Evolutionary conservation across 257 asterid genomes (phyloP).

Genomic region (Ehretia macrophylla): DNA sequence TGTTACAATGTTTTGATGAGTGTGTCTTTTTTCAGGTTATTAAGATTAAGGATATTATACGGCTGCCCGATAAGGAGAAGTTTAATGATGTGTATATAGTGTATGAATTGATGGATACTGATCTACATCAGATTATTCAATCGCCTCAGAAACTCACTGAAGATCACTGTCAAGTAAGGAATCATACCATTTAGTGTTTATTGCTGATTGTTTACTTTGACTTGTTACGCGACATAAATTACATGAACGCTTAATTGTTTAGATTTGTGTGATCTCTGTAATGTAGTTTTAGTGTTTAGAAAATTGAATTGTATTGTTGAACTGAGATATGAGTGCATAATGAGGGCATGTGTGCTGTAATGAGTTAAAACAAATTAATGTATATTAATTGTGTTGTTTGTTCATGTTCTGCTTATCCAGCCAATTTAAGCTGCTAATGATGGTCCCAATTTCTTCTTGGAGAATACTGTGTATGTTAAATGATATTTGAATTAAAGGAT

Average conservation of each 20-base stretch:
- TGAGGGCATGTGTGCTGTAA: too few relatives aligned
- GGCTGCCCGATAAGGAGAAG: conserved; percentile 60
- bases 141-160: conserved; percentile 77
- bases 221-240: neutral
- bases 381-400: too few relatives aligned
- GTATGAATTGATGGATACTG: conserved; percentile 87
- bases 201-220: neutral
- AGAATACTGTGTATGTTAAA: too few relatives aligned
- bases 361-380: too few relatives aligned
- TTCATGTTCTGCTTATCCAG: too few relatives aligned
- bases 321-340: neutral
- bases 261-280: neutral
- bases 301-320: neutral
- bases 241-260: neutral
- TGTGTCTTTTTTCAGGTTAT: conserved; percentile 39
- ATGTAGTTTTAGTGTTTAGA: neutral
- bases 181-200: neutral
- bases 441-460: too few relatives aligned
- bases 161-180: conserved; percentile 76
- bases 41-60: conserved; percentile 68
- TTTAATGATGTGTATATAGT: conserved; percentile 77
- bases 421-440: too few relatives aligned
- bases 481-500: too few relatives aligned
- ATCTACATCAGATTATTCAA: conserved; percentile 79
- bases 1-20: neutral